Evolutionary conservation across 257 asterid genomes (phyloP).

Genomic region (Solanum chmielewskii): DNA sequence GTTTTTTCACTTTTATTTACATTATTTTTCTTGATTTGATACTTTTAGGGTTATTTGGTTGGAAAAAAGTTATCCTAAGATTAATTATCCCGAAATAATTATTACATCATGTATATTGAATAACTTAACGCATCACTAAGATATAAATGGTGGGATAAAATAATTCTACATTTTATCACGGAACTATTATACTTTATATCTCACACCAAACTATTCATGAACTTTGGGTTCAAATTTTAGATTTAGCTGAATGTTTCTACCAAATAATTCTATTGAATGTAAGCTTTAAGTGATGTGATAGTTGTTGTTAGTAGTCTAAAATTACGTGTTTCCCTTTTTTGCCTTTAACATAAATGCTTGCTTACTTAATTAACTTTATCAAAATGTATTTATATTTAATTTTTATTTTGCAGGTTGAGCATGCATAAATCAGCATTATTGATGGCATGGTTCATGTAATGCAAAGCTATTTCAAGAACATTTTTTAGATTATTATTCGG

Average conservation of each 20-base stretch:
- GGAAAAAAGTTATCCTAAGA: too few relatives aligned
- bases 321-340: not conserved
- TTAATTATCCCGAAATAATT: too few relatives aligned
- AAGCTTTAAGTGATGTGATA: not conserved
- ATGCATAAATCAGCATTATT: not conserved
- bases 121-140: too few relatives aligned
- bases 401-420: not conserved
- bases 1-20: not conserved
- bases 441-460: not conserved
- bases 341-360: not conserved
- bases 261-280: not conserved
- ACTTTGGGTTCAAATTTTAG: not conserved
- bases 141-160: too few relatives aligned
- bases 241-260: too few relatives aligned
- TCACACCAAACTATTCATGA: not conserved
- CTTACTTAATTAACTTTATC: not conserved
- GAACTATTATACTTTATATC: not conserved
- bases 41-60: too few relatives aligned
- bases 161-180: not conserved
- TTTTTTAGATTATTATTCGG: not conserved
- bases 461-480: not conserved
- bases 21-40: too few relatives aligned
- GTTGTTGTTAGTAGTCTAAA: not conserved
- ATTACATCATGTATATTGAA: too few relatives aligned
- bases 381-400: not conserved